Evolutionary conservation across 192 early-diverging fungal species (phyloP), one percentile per base, ranked within the genome.

Genomic region (Paraglomus brasilianum): DNA sequence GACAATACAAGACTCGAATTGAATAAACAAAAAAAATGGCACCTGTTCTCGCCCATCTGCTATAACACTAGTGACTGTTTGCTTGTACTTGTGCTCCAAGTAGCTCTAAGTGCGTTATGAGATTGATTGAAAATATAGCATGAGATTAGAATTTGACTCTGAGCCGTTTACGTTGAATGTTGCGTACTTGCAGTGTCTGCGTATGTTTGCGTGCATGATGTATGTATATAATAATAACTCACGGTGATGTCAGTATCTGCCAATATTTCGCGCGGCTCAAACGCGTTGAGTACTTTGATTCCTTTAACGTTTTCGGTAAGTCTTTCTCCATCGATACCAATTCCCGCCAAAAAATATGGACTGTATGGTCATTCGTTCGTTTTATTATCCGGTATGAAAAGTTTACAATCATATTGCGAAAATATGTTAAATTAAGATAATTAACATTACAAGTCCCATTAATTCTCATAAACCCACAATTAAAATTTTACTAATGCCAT

Each of bases 261-360:
- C 8, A 69, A 30, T 46, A 69, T 17, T 7, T 22, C 53, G 1
- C 67, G 67, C 11, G 67, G 67, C 39, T 69, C 67, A 46, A 69
- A 69, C n/a, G 67, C 53, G 48, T 44, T 55, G 5, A 69, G 58
- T n/a, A 69, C 67, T 19, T 56, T 57, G 17, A 69, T 69, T 14
- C 67, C 47, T 9, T 52, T 51, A 36, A 69, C 53, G 15, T 51
- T 30, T 45, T 69, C 40, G 22, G 51, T 14, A 46, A 69, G 39
- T 69, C 43, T 69, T 17, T 69, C 67, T 8, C 67, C 67, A 69
- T 69, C 67, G 42, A 69, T 69, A 14, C 67, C 67, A 17, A 55
- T 57, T 19, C 47, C 58, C n/a, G 67, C 67, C 36, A 69, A 57
- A 21, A 69, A 69, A 69, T 53, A 69, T 11, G 67, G 67, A 38